These are phyloP conservation scores for Crithidia mellificae DNA, from an alignment of 208 protist genomes.

Conservation along the genomic window DNA sequence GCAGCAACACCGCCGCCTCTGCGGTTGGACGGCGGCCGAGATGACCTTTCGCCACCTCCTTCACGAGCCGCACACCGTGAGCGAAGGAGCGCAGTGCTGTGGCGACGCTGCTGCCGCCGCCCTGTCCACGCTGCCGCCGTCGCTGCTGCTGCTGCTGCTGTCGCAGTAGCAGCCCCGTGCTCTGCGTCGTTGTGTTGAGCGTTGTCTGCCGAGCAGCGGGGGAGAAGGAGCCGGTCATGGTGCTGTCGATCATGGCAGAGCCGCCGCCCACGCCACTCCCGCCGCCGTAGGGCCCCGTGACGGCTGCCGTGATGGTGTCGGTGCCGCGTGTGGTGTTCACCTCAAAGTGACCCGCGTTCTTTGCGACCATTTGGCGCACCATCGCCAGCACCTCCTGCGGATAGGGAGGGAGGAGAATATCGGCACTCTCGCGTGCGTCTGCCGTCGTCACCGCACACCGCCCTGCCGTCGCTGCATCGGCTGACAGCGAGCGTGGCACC, in stretches of 20 bases:
- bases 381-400: conserved; percentile 30
- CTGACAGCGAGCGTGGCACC: conserved; percentile 2
- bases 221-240: conserved; percentile 16
- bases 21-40: conserved; percentile 19
- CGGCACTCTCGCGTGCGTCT: background rate
- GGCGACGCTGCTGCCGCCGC: conserved; percentile 5
- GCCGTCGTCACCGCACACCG: conserved; percentile 6
- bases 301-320: conserved; percentile 23
- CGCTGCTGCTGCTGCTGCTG: conserved; percentile 38
- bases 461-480: background rate
- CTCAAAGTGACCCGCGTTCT: conserved; percentile 34
- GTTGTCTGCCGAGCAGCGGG: conserved; percentile 10
- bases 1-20: conserved; percentile 28
- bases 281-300: background rate
- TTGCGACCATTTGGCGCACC: conserved; percentile 29
- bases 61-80: conserved; percentile 26
- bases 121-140: conserved; percentile 19
- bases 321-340: conserved; percentile 31
- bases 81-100: conserved; percentile 18
- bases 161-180: conserved; percentile 24
- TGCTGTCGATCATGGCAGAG: conserved; percentile 20
- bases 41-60: conserved; percentile 16
- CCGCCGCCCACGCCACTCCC: background rate
- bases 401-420: conserved; percentile 22
- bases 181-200: conserved; percentile 28